Evolutionary conservation across 202 grass and related monocot genomes (phyloP).

Genomic region (Saccharum hybrid): DNA sequence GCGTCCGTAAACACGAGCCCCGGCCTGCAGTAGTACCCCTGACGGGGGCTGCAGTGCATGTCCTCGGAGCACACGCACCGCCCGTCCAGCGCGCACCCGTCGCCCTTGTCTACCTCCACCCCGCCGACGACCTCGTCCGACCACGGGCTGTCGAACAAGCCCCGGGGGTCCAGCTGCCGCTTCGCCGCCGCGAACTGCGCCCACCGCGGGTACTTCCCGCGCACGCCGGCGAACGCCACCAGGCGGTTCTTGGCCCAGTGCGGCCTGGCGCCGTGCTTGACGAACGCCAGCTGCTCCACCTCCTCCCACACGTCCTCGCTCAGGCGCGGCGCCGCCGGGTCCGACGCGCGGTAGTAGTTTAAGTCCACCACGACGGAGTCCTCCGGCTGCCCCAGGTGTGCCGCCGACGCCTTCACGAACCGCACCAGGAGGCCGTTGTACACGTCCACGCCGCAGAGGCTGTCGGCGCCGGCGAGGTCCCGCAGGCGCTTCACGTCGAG

Average conservation of each 20-base stretch:
- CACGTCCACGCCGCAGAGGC: constrained; percentile 67
- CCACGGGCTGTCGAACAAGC: constrained; percentile 75
- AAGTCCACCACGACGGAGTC: constrained; percentile 82
- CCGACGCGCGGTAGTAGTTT: constrained; percentile 74
- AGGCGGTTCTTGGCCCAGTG: constrained; percentile 86
- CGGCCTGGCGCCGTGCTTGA: constrained; percentile 69
- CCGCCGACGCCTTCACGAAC: constrained; percentile 59
- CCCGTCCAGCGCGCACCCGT: constrained; percentile 81
- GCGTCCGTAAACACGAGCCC: constrained; percentile 73
- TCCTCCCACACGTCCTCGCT: constrained; percentile 83
- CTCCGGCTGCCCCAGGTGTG: constrained; percentile 67
- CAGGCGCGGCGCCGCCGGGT: constrained; percentile 55
- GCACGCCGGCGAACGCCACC: constrained; percentile 63
- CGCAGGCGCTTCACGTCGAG: constrained; percentile 73
- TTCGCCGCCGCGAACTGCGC: constrained; percentile 49
- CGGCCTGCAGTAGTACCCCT: constrained; percentile 64
- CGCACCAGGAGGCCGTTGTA: constrained; percentile 79
- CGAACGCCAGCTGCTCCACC: constrained; percentile 92
- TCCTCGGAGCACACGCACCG: constrained; percentile 73
- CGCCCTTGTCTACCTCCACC: constrained; percentile 10
- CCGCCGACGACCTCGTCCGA: constrained; percentile 50
- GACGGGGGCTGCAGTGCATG: constrained; percentile 67
- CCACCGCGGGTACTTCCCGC: constrained; percentile 61
- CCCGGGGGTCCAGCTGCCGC: constrained; percentile 55
- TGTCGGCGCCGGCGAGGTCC: constrained; percentile 34